phyloP scores from a whole-genome alignment of 305 asterid genomes.

The Coffea humblotiana region DNA sequence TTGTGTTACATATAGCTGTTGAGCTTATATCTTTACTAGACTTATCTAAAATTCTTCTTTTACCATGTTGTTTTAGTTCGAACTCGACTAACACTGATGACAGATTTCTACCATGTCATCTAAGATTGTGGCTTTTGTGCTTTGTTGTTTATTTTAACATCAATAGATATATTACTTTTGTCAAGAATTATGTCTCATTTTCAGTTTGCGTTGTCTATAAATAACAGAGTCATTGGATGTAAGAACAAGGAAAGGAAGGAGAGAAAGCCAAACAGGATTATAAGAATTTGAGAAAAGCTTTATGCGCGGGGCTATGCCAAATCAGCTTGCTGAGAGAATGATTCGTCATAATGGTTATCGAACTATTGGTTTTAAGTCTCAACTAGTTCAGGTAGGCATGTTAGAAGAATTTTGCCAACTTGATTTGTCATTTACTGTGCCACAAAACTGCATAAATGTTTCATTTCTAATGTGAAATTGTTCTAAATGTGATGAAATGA shows the following conservation, averaged over 20 bases:
- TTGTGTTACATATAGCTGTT: neutral
- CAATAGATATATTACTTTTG: neutral
- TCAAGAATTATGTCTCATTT: conserved; percentile 9
- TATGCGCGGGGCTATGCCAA: conserved; percentile 80
- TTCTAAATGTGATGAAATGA: neutral
- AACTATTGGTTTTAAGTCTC: conserved; percentile 87
- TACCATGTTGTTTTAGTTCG: neutral
- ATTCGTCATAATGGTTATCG: conserved; percentile 89
- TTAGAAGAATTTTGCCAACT: neutral
- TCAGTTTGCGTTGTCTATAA: conserved; percentile 10
- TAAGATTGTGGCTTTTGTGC: neutral
- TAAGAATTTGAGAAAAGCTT: conserved; percentile 74
- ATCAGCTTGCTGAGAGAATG: conserved; percentile 96
- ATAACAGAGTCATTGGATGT: conserved; percentile 66
- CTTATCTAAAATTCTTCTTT: neutral
- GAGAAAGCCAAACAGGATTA: conserved; percentile 55
- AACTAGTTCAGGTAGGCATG: conserved; percentile 80
- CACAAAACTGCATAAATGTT: neutral
- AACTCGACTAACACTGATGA: neutral
- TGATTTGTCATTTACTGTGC: neutral
- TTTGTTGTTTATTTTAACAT: neutral
- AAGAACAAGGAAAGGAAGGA: conserved; percentile 54
- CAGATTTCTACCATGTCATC: neutral
- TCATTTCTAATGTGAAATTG: neutral
- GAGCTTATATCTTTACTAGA: neutral